Evolutionary conservation across 768 basidiomycete genomes (phyloP).

Genomic region (Panellus pusillus): DNA sequence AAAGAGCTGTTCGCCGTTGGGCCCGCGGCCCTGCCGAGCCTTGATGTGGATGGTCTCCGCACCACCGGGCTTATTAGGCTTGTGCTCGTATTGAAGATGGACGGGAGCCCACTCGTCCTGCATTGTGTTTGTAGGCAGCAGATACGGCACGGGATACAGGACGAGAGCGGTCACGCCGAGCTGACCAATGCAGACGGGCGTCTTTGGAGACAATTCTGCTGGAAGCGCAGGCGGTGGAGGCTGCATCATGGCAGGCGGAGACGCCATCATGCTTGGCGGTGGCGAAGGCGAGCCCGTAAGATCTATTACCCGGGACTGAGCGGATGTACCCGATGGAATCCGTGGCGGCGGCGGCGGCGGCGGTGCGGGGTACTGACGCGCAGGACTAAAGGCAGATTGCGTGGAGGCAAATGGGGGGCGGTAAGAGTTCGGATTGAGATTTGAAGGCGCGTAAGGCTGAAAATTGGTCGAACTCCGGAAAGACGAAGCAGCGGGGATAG

Average conservation of each 20-base stretch:
- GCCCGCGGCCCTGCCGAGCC: conserved; percentile 52
- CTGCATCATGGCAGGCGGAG: conserved; percentile 28
- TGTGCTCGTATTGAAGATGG: conserved; percentile 70
- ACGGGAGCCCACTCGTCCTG: conserved; percentile 70
- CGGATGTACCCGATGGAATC: conserved; percentile 27
- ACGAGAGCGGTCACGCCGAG: conserved; percentile 81
- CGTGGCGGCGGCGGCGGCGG: conserved; percentile 24
- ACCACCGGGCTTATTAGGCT: conserved; percentile 49
- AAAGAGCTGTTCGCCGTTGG: conserved; percentile 51
- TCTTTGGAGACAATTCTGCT: conserved; percentile 70
- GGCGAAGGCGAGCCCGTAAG: conserved; percentile 67
- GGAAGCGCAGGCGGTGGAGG: conserved; percentile 38
- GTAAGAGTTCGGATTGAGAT: conserved; percentile 21
- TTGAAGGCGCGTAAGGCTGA: conserved; percentile 24
- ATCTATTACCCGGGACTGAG: conserved; percentile 65
- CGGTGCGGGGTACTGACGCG: conserved; percentile 14
- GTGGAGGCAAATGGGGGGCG: conserved; percentile 18
- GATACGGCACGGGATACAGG: conserved; percentile 76
- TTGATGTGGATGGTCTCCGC: conserved; percentile 80
- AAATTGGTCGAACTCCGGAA: conserved; percentile 21
- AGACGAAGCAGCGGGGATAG: conserved; percentile 14
- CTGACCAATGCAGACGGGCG: conserved; percentile 87
- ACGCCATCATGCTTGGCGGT: conserved; percentile 30
- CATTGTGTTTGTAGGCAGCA: conserved; percentile 45
- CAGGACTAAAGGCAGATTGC: conserved; percentile 1